These are phyloP conservation scores for Fusarium protoensiforme DNA, from an alignment of 2,329 filamentous ascomycete species.

Conservation along the genomic window DNA sequence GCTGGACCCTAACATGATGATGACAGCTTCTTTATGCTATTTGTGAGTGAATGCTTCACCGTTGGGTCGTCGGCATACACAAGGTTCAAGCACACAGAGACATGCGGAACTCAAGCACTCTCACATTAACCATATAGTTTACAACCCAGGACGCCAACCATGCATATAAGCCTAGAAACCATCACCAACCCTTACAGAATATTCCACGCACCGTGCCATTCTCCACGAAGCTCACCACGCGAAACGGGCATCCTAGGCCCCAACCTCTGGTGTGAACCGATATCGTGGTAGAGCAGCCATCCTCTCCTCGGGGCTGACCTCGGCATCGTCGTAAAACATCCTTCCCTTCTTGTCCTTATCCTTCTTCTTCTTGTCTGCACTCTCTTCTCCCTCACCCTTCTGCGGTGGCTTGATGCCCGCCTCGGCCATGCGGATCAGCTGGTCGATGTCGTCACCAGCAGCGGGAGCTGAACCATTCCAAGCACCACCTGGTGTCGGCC, in stretches of 20 bases:
- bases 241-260: conserved; percentile 19
- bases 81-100: not conserved
- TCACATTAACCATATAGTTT: conserved; percentile 41
- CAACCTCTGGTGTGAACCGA: conserved; percentile 60
- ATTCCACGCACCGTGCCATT: not conserved
- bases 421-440: conserved; percentile 73
- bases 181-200: conserved; percentile 5
- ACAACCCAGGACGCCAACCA: conserved; percentile 43
- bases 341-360: conserved; percentile 74
- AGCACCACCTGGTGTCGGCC: conserved; percentile 52
- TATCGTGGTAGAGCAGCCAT: conserved; percentile 85
- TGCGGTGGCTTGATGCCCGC: conserved; percentile 64
- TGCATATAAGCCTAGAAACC: conserved; percentile 33
- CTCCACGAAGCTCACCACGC: not conserved
- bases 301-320: conserved; percentile 87
- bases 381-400: conserved; percentile 53
- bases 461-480: conserved; percentile 42
- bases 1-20: not conserved
- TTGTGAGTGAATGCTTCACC: not conserved
- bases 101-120: conserved; percentile 25
- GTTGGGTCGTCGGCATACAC: not conserved
- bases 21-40: not conserved
- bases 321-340: conserved; percentile 85
- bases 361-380: conserved; percentile 72
- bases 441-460: conserved; percentile 71